Percentiles rank a stretch among this genome's conserved stretches.
These are phyloP conservation scores for Nicotiana obtusifolia DNA, from an alignment of 257 asterid genomes.

Conservation along the genomic window DNA sequence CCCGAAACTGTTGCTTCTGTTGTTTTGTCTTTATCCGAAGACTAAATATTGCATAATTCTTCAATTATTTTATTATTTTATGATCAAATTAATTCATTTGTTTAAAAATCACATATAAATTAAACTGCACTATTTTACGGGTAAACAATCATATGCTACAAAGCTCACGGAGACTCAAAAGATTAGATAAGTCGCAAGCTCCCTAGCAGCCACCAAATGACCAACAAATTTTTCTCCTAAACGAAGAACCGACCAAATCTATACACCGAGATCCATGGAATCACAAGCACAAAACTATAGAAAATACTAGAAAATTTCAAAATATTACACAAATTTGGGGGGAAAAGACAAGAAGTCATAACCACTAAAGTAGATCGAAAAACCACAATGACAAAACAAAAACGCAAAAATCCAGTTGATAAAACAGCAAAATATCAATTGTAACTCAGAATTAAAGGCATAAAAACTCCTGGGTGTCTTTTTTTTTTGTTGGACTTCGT, in stretches of 20 bases:
- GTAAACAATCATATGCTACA: no score
- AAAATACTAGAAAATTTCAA: no score
- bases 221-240: background rate
- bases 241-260: background rate
- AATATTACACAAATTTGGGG: background rate
- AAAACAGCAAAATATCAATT: background rate
- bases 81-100: no score
- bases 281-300: background rate
- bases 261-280: background rate
- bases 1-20: no score
- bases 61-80: no score
- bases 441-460: background rate
- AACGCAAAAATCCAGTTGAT: background rate
- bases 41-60: no score
- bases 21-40: no score
- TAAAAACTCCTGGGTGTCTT: background rate
- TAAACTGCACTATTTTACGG: no score
- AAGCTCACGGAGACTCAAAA: background rate
- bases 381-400: background rate
- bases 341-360: background rate
- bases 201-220: background rate
- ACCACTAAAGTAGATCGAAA: constrained; percentile 5
- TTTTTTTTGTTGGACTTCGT: background rate
- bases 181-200: background rate
- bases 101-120: no score